Percentiles rank a stretch among this genome's conserved stretches.
Evolutionary conservation across 495 filamentous ascomycete species (phyloP).

Genomic region (Recurvomyces mirabilis): DNA sequence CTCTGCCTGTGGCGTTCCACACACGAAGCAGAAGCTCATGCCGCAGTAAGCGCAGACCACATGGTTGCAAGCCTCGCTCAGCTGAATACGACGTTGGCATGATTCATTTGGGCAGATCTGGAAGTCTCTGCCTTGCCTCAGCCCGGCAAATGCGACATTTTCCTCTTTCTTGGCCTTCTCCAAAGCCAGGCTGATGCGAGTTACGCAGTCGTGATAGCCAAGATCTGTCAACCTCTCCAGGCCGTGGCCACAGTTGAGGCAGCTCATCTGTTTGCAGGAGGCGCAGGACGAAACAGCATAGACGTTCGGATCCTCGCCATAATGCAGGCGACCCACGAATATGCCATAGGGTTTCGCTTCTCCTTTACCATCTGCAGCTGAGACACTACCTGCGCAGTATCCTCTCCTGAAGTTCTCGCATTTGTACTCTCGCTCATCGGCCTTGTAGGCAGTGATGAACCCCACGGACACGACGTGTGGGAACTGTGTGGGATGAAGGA

Average conservation of each 20-base stretch:
- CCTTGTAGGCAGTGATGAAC: too few species aligned
- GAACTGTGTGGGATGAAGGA: too few species aligned
- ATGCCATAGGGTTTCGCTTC: too few species aligned
- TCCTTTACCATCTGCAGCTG: too few species aligned
- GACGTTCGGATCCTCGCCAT: too few species aligned
- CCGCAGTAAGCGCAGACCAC: neutral
- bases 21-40: slow-evolving; percentile 1
- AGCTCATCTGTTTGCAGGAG: neutral
- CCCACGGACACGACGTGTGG: too few species aligned
- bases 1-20: neutral
- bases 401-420: too few species aligned
- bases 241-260: neutral
- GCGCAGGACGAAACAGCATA: neutral
- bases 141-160: neutral
- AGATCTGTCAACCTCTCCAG: neutral
- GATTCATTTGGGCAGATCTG: neutral
- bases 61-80: neutral
- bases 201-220: neutral
- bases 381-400: too few species aligned
- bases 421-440: too few species aligned
- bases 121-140: neutral
- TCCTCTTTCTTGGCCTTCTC: neutral
- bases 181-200: neutral
- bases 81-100: neutral
- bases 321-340: too few species aligned